These are phyloP conservation scores for Candida nitratophila DNA, from an alignment of 805 yeast species.

Conservation along the genomic window DNA sequence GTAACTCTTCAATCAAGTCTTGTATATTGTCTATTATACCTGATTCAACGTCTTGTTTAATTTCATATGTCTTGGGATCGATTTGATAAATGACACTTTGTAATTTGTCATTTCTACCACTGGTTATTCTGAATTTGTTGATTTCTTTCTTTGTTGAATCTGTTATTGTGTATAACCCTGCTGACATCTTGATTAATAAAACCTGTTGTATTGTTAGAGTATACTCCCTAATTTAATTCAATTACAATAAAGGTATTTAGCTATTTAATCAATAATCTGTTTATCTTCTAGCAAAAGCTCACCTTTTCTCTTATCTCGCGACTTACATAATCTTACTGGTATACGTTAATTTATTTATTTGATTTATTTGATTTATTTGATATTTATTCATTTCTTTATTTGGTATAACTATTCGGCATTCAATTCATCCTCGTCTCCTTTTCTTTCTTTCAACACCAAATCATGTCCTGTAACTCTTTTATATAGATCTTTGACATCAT, in stretches of 20 bases:
- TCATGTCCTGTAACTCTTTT: conserved; percentile 90
- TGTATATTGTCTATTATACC: conserved; percentile 47
- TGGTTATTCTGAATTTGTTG: conserved; percentile 66
- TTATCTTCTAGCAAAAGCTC: too few species aligned
- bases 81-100: conserved; percentile 60
- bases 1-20: conserved; percentile 67
- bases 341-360: too few species aligned
- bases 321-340: too few species aligned
- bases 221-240: too few species aligned
- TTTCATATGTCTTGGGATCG: conserved; percentile 47
- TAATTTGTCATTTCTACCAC: conserved; percentile 54
- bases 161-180: conserved; percentile 54
- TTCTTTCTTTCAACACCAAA: conserved; percentile 74
- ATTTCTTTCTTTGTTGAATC: conserved; percentile 53
- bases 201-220: too few species aligned
- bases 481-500: conserved; percentile 92
- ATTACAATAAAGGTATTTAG: too few species aligned
- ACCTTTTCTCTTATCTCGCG: too few species aligned
- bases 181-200: too few species aligned
- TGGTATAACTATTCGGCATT: too few species aligned
- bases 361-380: too few species aligned
- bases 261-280: too few species aligned
- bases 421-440: conserved; percentile 53
- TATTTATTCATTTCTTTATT: too few species aligned
- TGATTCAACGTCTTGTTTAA: conserved; percentile 34